Percentiles rank a stretch among this genome's conserved stretches.
These are phyloP conservation scores for Dipodascus albidus DNA, from an alignment of 805 yeast genomes.

Conservation along the genomic window DNA sequence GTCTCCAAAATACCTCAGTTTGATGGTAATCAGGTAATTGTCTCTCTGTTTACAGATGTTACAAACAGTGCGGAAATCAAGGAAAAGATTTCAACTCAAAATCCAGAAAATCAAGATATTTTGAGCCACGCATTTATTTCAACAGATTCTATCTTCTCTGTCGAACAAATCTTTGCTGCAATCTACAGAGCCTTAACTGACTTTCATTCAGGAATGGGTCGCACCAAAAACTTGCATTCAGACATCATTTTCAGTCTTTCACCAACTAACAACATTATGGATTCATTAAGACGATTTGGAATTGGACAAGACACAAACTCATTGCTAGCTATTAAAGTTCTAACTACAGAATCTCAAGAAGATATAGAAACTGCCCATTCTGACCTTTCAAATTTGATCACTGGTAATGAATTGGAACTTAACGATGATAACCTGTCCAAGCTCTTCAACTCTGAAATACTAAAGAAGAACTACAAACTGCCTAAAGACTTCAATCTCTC, in stretches of 20 bases:
- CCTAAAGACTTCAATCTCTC: conserved; percentile 6
- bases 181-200: conserved; percentile 52
- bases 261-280: conserved; percentile 43
- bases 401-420: conserved; percentile 10
- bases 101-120: conserved; percentile 33
- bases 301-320: conserved; percentile 37
- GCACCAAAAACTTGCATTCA: conserved; percentile 58
- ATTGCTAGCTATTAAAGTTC: conserved; percentile 42
- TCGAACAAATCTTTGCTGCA: conserved; percentile 52
- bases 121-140: conserved; percentile 59
- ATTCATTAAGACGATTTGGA: conserved; percentile 62
- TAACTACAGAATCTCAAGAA: conserved; percentile 10
- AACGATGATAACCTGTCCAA: conserved; percentile 7
- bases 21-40: conserved; percentile 26
- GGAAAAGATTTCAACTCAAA: conserved; percentile 15
- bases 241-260: conserved; percentile 61
- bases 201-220: conserved; percentile 33
- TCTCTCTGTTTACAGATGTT: conserved; percentile 38
- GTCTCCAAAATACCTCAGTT: conserved; percentile 34
- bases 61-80: conserved; percentile 35
- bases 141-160: conserved; percentile 43
- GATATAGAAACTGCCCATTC: conserved; percentile 9
- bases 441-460: conserved; percentile 5
- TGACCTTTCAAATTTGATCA: conserved; percentile 1
- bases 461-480: conserved; percentile 13